Evolutionary conservation across 345 rosid genomes (phyloP).

Genomic region (Salix purpurea): DNA sequence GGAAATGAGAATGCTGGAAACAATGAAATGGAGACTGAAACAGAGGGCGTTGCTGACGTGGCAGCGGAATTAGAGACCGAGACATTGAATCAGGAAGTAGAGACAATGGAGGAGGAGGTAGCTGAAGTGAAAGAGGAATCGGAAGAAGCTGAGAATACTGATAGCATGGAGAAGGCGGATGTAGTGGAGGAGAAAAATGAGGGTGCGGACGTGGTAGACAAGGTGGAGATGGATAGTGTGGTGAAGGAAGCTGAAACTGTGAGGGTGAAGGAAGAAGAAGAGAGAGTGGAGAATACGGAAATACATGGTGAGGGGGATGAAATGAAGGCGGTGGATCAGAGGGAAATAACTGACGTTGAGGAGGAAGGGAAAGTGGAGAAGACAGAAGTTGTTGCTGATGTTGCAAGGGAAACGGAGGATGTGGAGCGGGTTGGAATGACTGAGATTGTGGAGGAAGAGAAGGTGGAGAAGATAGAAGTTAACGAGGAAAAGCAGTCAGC

Average conservation of each 20-base stretch:
- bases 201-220: not conserved
- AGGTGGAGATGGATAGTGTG: conserved; percentile 9
- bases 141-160: not conserved
- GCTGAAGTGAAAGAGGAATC: not conserved
- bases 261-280: not conserved
- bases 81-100: not conserved
- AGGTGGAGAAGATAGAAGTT: not conserved
- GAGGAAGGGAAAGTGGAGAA: conserved; percentile 3
- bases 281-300: conserved; percentile 8
- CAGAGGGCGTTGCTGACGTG: not conserved
- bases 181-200: conserved; percentile 16
- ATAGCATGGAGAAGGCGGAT: conserved; percentile 6
- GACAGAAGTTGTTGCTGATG: not conserved
- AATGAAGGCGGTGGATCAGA: not conserved
- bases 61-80: conserved; percentile 12
- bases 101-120: conserved; percentile 10
- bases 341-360: not conserved
- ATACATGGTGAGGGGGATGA: conserved; percentile 6
- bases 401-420: conserved; percentile 4
- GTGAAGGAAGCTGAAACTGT: conserved; percentile 10
- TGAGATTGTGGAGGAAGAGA: conserved; percentile 24
- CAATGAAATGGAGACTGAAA: not conserved
- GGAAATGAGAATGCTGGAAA: not conserved
- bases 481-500: not conserved
- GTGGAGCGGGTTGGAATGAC: conserved; percentile 25